Base-by-base conservation (phyloP, 192 early-diverging fungal genomes). In the Chytriomyces confervae region DNA sequence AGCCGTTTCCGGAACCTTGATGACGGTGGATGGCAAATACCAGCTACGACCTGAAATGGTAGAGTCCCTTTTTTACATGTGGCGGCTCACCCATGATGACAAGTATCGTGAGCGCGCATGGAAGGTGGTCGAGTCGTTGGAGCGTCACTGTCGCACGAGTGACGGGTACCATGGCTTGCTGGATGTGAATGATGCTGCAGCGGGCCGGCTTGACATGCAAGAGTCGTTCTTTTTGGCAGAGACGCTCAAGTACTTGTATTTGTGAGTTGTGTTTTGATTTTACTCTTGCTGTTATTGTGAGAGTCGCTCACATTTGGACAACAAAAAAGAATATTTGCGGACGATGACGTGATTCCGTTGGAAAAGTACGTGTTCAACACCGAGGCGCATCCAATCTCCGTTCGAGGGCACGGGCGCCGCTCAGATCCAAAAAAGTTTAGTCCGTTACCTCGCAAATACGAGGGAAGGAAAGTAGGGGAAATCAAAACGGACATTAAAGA, bases 231-330 rank as follows among this genome's bases (percentile, higher is more conserved):
- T 98, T 77, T 79, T 97, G 71, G 95, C 96, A 0, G 97, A 98
- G 81, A 96, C 96, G 0, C 89, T 98, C 75, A 98, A 98, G 84
- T 98, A 98, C 81, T 85, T 95, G 29, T 98, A 95, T 80, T 71
- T 98, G 76, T 69, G 45, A 69, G 68, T 65, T 61, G 16, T 61
- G 36, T 36, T 36, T 36, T 36, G 36, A 4, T 36, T 36, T 36
- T 36, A 3, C 3, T 36, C 36, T 2, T 36, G 53, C 53, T 18
- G 1, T 5, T 4, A 47, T 47, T 67, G 45, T 10, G 16, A 46
- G 13, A 23, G 62, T 10, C 62, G 6, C 18, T 27, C 4, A 18
- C 62, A 29, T 11, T 24, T 64, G 27, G 10, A 11, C 29, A 27
- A 24, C 10, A 47, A 36, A 7, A 47, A 23, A 66, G 64, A 72